Evolutionary conservation across 2,329 filamentous ascomycete species (phyloP), one percentile per base, ranked within the genome.

Genomic region (Mycosphaerella sp.): DNA sequence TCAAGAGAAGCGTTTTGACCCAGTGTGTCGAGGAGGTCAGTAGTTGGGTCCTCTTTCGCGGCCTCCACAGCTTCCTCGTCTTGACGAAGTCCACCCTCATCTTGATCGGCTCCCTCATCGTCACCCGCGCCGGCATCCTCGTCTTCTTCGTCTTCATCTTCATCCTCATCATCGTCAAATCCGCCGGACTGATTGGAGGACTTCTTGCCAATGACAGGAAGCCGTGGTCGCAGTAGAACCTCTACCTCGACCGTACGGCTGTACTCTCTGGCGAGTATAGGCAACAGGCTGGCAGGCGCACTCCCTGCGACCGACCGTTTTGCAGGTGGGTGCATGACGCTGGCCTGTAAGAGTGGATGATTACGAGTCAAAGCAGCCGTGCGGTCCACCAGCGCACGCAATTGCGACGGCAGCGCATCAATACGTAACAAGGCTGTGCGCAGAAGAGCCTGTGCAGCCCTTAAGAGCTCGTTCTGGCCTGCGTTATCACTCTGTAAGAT

Each of bases 321-420:
- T 75, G 65, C 83, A 76, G 58, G 82, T 68, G 59, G 82, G 69
- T 93, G 89, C 55, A 96, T 74, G 10, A 95, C 83, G 68, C 89
- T 92, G 5, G 89, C 83, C 9, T 93, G 66, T 80, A 96, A 87
- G 41, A 87, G 85, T 32, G 84, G 76, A 66, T 83, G 84, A 68
- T 85, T 78, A 55, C 79, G 77, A 4, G 78, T 80, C 21, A 95
- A 73, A 53, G 95, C 85, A 17, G 89, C 86, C 2, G 87, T 88
- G 59, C 87, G 86, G 66, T 96, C 89, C 58, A 95, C 77, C 46
- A 89, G 81, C 9, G 84, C 80, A 49, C 92, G 84, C 17, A 89
- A 67, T 1, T 86, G 81, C 7, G 85, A 81, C n/a, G 86, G 80
- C 38, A 95, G 72, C 53, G 86, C 81, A 1, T 85, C 83, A 2